These are phyloP conservation scores for Curvularia sp. DNA, from an alignment of 2,329 filamentous ascomycete species.

Conservation along the genomic window DNA sequence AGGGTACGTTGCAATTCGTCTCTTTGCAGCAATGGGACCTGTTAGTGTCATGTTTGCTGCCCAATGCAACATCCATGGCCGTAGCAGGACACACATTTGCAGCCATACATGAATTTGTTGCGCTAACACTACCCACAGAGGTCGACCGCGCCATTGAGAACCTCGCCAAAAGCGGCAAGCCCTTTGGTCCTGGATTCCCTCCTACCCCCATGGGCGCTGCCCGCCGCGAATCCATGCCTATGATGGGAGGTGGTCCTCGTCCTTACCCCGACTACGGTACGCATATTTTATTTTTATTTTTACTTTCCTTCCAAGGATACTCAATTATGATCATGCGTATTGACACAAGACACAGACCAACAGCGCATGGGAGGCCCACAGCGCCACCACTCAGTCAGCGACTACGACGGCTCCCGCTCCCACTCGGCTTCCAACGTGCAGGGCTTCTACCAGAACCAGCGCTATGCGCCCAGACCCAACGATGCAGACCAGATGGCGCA, in stretches of 20 bases:
- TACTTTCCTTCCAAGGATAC: too few relatives aligned
- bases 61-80: slow-evolving; percentile 11
- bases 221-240: slow-evolving; percentile 82
- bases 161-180: slow-evolving; percentile 94
- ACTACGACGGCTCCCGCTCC: slow-evolving; percentile 79
- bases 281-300: too few relatives aligned
- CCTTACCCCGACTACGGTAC: slow-evolving; percentile 67
- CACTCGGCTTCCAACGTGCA: slow-evolving; percentile 81
- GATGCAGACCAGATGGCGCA: slow-evolving; percentile 99
- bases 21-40: background rate
- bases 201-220: slow-evolving; percentile 54
- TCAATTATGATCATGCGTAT: slow-evolving; percentile 3
- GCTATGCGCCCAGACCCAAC: slow-evolving; percentile 84
- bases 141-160: slow-evolving; percentile 96
- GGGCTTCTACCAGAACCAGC: slow-evolving; percentile 92
- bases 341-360: slow-evolving; percentile 57
- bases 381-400: slow-evolving; percentile 84
- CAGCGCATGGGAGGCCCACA: slow-evolving; percentile 70
- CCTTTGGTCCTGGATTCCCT: slow-evolving; percentile 64
- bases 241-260: slow-evolving; percentile 63
- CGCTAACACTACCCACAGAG: slow-evolving; percentile 64
- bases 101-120: background rate
- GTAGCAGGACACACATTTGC: slow-evolving; percentile 7
- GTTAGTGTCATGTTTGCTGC: background rate
- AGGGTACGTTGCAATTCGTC: slow-evolving; percentile 68